A percentile compares a stretch with the other conserved stretches of the same genome.
These are phyloP conservation scores for Metarhizium album DNA, from an alignment of 2,329 filamentous ascomycete genomes.

Conservation along the genomic window DNA sequence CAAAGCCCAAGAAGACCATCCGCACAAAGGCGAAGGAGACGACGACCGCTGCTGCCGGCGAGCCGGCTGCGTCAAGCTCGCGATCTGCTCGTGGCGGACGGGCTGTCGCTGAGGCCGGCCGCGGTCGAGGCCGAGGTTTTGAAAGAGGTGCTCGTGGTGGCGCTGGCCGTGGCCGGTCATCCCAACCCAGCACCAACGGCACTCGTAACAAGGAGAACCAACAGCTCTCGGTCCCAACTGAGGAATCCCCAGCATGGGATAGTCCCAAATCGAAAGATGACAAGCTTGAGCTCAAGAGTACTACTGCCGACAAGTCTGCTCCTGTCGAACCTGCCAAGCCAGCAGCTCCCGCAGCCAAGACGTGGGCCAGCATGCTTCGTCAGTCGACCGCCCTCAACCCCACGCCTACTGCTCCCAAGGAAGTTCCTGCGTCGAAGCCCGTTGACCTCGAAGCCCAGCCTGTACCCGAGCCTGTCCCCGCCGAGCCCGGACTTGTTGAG, in stretches of 20 bases:
- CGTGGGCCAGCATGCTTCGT: constrained; percentile 68
- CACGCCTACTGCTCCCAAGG: constrained; percentile 17
- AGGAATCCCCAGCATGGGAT: constrained; percentile 49
- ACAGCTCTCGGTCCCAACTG: constrained; percentile 54
- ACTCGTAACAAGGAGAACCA: constrained; percentile 44
- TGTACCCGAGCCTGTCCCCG: constrained; percentile 20
- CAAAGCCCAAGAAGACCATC: constrained; percentile 67
- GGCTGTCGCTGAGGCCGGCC: constrained; percentile 48
- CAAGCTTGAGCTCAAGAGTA: constrained; percentile 23
- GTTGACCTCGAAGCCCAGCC: constrained; percentile 27
- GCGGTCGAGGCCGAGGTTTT: constrained; percentile 50
- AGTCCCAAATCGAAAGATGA: constrained; percentile 27
- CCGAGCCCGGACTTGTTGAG: constrained; percentile 25
- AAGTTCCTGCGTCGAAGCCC: constrained; percentile 27
- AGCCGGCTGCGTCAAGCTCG: constrained; percentile 31
- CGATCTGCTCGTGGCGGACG: constrained; percentile 51
- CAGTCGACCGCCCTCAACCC: constrained; percentile 48
- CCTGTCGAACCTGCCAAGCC: constrained; percentile 27
- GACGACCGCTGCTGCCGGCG: constrained; percentile 39
- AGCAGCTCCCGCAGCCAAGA: constrained; percentile 38
- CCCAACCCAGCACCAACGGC: constrained; percentile 48
- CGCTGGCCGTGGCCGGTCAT: constrained; percentile 50
- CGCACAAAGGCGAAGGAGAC: constrained; percentile 63
- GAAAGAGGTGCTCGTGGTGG: constrained; percentile 49
- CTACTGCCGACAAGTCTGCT: constrained; percentile 21